phyloP scores from a whole-genome alignment of 2,329 filamentous ascomycete genomes.

The Aspergillus glaucus region DNA sequence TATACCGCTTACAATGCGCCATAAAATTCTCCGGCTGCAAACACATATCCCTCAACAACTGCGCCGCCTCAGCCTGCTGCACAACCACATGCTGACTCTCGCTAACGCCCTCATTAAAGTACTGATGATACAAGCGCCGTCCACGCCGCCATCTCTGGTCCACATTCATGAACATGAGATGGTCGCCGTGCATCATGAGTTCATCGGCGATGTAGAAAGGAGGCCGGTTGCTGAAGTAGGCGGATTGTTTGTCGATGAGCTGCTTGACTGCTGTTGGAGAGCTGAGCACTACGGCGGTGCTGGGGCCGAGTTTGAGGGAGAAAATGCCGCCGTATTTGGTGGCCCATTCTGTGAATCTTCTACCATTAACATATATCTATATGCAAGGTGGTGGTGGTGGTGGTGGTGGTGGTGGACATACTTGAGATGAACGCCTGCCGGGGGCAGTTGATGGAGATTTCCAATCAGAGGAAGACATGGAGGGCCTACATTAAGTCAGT shows the following conservation, averaged over 20 bases:
- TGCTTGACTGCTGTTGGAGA: conserved; percentile 36
- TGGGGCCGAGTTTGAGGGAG: conserved; percentile 38
- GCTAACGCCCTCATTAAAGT: conserved; percentile 41
- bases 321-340: conserved; percentile 40
- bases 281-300: conserved; percentile 38
- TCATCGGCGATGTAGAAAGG: conserved; percentile 36
- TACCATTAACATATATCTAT: not conserved
- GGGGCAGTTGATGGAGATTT: conserved; percentile 36
- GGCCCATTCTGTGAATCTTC: conserved; percentile 41
- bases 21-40: conserved; percentile 38
- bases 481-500: conserved; percentile 23
- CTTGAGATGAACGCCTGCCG: conserved; percentile 24
- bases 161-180: conserved; percentile 45
- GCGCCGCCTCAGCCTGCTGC: conserved; percentile 44
- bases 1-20: conserved; percentile 44
- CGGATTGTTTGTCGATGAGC: conserved; percentile 42
- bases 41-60: conserved; percentile 44
- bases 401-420: conserved; percentile 4
- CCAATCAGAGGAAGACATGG: conserved; percentile 39
- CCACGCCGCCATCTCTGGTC: conserved; percentile 41
- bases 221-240: conserved; percentile 41
- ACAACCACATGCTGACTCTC: conserved; percentile 40
- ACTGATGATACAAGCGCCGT: conserved; percentile 43
- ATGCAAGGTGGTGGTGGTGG: no score
- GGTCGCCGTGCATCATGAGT: conserved; percentile 43